Evolutionary conservation across 2,329 filamentous ascomycete genomes (phyloP).

Genomic region (Stagonosporopsis rhizophila): DNA sequence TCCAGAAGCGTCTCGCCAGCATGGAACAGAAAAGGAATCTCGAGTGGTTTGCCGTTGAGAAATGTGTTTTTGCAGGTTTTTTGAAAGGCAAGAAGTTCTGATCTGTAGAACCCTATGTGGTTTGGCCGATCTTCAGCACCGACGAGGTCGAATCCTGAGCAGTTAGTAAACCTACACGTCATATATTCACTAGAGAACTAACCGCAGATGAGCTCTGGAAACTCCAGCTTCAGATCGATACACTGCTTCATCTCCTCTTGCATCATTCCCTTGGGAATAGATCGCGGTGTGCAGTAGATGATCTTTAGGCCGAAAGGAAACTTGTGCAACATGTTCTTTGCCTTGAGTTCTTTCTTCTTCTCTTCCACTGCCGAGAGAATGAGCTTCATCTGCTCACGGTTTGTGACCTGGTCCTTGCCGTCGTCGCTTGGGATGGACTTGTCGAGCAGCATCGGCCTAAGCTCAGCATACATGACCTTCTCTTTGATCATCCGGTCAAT

Average conservation of each 20-base stretch:
- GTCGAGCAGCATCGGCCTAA: slow-evolving; percentile 72
- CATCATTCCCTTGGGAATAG: slow-evolving; percentile 60
- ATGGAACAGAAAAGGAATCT: slow-evolving; percentile 78
- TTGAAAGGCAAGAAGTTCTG: slow-evolving; percentile 66
- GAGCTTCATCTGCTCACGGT: slow-evolving; percentile 63
- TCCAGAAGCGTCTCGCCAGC: slow-evolving; percentile 75
- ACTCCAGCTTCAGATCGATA: slow-evolving; percentile 64
- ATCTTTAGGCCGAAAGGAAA: slow-evolving; percentile 72
- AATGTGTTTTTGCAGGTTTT: slow-evolving; percentile 54
- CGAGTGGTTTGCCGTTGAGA: slow-evolving; percentile 47
- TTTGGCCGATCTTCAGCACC: slow-evolving; percentile 70
- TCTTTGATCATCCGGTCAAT: slow-evolving; percentile 69
- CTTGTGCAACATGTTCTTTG: slow-evolving; percentile 45
- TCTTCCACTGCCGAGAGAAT: slow-evolving; percentile 56
- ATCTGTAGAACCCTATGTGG: slow-evolving; percentile 63
- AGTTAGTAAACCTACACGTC: slow-evolving; percentile 12
- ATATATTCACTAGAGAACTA: slow-evolving; percentile 34
- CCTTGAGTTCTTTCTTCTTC: slow-evolving; percentile 55
- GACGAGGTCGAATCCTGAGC: slow-evolving; percentile 72
- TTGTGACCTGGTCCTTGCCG: slow-evolving; percentile 60
- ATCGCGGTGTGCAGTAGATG: slow-evolving; percentile 74
- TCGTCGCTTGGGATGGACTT: slow-evolving; percentile 69
- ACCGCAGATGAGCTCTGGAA: slow-evolving; percentile 69
- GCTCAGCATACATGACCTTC: slow-evolving; percentile 74
- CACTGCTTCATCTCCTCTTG: slow-evolving; percentile 66